Percentiles rank a stretch among this genome's conserved stretches.
Conservation (phyloP, 306 rosid genomes). For the Rosa lucieae region DNA sequence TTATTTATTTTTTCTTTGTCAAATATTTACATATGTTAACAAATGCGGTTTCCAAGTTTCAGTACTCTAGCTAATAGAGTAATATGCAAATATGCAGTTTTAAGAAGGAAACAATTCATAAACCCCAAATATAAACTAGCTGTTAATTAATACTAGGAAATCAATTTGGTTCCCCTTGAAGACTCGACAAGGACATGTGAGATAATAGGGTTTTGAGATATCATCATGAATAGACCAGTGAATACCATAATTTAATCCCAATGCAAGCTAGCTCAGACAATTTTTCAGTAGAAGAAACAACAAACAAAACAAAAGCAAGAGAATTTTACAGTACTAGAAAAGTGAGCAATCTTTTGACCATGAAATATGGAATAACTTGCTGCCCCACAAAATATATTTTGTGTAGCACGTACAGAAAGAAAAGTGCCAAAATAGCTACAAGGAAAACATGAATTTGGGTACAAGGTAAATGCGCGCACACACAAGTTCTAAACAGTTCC, state of each 20-base stretch:
- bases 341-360: slow-evolving; percentile 19
- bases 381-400: slow-evolving; percentile 51
- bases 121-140: background rate
- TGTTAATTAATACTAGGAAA: slow-evolving; percentile 2
- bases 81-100: background rate
- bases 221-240: background rate
- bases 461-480: slow-evolving; percentile 30
- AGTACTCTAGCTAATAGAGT: background rate
- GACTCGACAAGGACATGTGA: slow-evolving; percentile 55
- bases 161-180: slow-evolving; percentile 23
- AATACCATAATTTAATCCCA: background rate
- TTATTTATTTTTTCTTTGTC: background rate
- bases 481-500: slow-evolving; percentile 26
- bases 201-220: background rate
- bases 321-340: background rate
- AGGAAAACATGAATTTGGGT: slow-evolving; percentile 38
- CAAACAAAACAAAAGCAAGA: slow-evolving; percentile 17
- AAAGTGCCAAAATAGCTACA: background rate
- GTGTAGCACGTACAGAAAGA: slow-evolving; percentile 33
- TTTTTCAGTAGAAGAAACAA: slow-evolving; percentile 1
- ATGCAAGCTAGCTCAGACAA: background rate
- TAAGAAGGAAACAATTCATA: background rate
- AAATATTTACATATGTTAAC: background rate
- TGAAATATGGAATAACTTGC: slow-evolving; percentile 33
- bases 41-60: background rate